phyloP scores from a whole-genome alignment of 345 rosid species.

The Luvunga scandens region DNA sequence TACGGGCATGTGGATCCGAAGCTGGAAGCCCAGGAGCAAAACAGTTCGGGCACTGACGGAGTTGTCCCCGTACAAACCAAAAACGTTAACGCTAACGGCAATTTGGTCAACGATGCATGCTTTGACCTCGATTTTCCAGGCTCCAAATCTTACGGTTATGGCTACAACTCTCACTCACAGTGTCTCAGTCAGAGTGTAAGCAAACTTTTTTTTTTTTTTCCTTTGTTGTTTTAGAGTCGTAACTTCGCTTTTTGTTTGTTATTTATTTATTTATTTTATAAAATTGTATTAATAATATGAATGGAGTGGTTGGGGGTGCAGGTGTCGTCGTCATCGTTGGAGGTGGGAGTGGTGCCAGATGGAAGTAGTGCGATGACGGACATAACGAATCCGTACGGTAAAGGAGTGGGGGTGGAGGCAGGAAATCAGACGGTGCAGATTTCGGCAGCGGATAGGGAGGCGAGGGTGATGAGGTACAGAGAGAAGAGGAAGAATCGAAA shows the following conservation, averaged over 20 bases:
- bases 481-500: constrained; percentile 96
- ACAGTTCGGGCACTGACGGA: constrained; percentile 78
- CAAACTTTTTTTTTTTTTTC: background rate
- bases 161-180: constrained; percentile 31
- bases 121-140: constrained; percentile 60
- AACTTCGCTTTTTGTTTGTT: background rate
- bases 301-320: constrained; percentile 20
- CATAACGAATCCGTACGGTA: constrained; percentile 51
- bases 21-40: constrained; percentile 64
- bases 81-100: constrained; percentile 28
- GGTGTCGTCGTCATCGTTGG: constrained; percentile 88
- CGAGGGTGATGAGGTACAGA: constrained; percentile 91
- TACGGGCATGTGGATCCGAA: constrained; percentile 59
- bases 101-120: constrained; percentile 45
- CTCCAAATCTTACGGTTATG: constrained; percentile 43
- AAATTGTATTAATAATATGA: background rate
- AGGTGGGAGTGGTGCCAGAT: constrained; percentile 93
- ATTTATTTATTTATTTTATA: background rate
- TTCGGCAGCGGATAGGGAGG: constrained; percentile 82
- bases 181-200: constrained; percentile 76
- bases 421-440: constrained; percentile 50
- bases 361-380: constrained; percentile 55
- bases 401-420: constrained; percentile 50
- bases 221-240: too few species aligned
- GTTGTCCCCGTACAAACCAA: constrained; percentile 75